Base-by-base conservation (phyloP, 345 rosid genomes). In the Citrus sinensis region DNA sequence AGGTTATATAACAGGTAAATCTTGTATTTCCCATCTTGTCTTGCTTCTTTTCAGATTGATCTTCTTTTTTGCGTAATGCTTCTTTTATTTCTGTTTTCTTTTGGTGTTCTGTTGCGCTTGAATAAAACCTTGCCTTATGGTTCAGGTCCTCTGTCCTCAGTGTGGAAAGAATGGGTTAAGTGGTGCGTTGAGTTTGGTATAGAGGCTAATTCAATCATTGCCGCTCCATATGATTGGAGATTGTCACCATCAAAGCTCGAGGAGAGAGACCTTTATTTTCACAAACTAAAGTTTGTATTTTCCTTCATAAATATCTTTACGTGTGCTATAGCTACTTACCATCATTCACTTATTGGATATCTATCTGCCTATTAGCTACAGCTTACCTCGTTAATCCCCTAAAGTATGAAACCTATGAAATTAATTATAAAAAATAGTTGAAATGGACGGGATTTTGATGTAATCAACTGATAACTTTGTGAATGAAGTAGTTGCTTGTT, bases 181-280 rank as follows among this genome's bases (percentile, higher is more conserved):
- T 96, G 99, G 99, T 96, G 99, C 85, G 88, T 96, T 79, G 94
- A 94, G 87, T 94, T 96, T 76, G 99, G 99, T 34, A 86, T 96
- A 27, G 98, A 94, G 83, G 92, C 99, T 56, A 92, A 96, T 87
- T 94, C 97, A 40, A 92, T 96, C 54, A 87, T 96, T 71, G 98
- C 99, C 80, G 99, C 84, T 79, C 99, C 99, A 5, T 96, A 92
- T 78, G 99, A 96, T 82, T 96, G 98, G 98, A 94, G 99, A 85
- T 83, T 96, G 86, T 79, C 98, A 42, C 99, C 99, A 22, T 88
- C 97, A 61, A 90, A 88, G 91, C 93, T 94, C 25, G 99, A 96
- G 91, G 97, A 94, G 87, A 88, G 99, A 70, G 99, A 96, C 80
- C 94, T 96, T 80, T 94, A 96, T 85, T 96, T 96, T 88, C 97